A percentile compares a stretch with the other conserved stretches of the same genome.
Evolutionary conservation across 169 alveolate genomes (phyloP).

Genomic region (Plasmodium blacklocki): DNA sequence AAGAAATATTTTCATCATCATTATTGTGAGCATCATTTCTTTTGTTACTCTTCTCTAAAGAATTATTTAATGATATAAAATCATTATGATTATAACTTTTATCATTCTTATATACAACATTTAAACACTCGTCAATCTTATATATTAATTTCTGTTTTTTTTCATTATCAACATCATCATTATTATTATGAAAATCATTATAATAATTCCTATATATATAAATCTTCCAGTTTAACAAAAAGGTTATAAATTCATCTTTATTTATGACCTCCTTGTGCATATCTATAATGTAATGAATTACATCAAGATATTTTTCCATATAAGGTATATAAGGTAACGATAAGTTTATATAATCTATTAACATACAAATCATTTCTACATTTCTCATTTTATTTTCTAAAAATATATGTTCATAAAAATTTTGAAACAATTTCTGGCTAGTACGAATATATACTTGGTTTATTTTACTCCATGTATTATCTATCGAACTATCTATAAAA

Average conservation of each 20-base stretch:
- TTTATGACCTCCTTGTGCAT: constrained; percentile 24
- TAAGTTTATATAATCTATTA: constrained; percentile 32
- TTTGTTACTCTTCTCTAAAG: neutral
- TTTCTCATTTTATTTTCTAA: constrained; percentile 1
- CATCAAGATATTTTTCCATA: constrained; percentile 29
- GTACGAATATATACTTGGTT: constrained; percentile 26
- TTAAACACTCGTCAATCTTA: constrained; percentile 2
- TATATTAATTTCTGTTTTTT: neutral
- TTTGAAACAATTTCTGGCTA: constrained; percentile 20
- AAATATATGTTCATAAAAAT: constrained; percentile 15
- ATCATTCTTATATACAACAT: neutral
- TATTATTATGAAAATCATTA: neutral
- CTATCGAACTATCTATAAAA: constrained; percentile 21
- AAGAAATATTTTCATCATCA: neutral
- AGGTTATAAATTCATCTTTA: constrained; percentile 3
- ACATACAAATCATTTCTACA: constrained; percentile 4
- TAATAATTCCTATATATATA: neutral
- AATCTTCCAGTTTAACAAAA: constrained; percentile 32
- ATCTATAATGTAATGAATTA: constrained; percentile 14
- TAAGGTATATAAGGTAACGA: constrained; percentile 33
- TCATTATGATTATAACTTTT: too few species aligned
- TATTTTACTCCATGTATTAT: constrained; percentile 21
- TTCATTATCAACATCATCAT: neutral
- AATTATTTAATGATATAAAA: too few species aligned
- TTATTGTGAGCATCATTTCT: neutral